Evolutionary conservation across 768 basidiomycete species (phyloP), one percentile per base, ranked within the genome.

Genomic region (Russula olivacea): DNA sequence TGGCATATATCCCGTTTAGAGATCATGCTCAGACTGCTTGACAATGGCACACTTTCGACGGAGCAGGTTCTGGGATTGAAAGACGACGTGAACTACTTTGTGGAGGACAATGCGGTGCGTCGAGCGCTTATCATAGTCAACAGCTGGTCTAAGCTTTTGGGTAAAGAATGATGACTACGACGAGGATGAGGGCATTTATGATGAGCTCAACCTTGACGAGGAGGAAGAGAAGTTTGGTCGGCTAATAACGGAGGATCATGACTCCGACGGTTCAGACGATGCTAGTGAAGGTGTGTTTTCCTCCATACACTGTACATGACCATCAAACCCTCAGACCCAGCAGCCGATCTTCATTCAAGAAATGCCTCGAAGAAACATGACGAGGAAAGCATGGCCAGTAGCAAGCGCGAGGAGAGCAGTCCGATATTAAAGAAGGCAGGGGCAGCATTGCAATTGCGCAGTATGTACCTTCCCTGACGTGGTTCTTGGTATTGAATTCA

Each of bases 121-220:
- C 12, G 64, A 55, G 58, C 51, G 53, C 32, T 19, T 10, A 21
- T 19, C 34, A 23, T 2, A 41, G 14, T 15, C 25, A 2, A 8
- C 53, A 34, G 48, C 55, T 7, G 55, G 48, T 23, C 47, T 55
- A 19, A 48, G 23, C 36, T 48, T 21, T 12, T 11, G 32, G 49
- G 6, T 49, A 55, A 73, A 98, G 97, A 93, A 96, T 58, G 97
- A 98, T 70, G 89, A 91, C 69, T 99, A 97, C 74, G 94, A 98
- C 62, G 95, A 96, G 73, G 93, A 98, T 71, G 90, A 94, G 72
- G 94, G 92, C 52, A 90, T 99, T 55, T 99, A 99, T 71, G 97
- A 98, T 69, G 97, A 98, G 17, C 91, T 99, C 65, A 91, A 91
- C 70, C 87, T 99, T 51, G 91, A 97, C 69, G 96, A 97, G 71